Evolutionary conservation across 2,329 filamentous ascomycete species (phyloP).

Genomic region (Nothophoma quercina): DNA sequence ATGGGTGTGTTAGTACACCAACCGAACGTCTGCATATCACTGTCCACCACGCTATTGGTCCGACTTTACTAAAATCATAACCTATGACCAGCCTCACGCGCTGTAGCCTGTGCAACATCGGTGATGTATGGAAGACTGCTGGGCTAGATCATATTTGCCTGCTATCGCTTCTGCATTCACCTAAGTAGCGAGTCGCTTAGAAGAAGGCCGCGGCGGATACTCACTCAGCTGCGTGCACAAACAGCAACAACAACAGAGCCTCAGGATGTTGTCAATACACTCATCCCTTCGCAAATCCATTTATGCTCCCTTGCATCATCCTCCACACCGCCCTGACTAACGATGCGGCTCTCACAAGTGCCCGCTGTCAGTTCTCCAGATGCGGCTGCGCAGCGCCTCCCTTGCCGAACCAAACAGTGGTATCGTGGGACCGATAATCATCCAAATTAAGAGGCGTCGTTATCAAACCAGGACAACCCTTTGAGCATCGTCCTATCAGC

Average conservation of each 20-base stretch:
- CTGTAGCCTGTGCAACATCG: conserved; percentile 2
- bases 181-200: neutral
- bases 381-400: conserved; percentile 20
- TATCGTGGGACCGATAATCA: conserved; percentile 5
- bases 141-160: neutral
- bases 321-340: conserved; percentile 18
- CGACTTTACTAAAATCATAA: neutral
- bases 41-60: neutral
- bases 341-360: conserved; percentile 31
- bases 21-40: conserved; percentile 3
- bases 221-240: neutral
- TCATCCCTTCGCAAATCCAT: conserved; percentile 6
- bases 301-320: conserved; percentile 8
- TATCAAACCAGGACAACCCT: conserved; percentile 18
- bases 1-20: conserved; percentile 9
- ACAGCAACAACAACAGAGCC: neutral
- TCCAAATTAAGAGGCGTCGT: conserved; percentile 31
- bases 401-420: conserved; percentile 12
- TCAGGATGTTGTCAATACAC: neutral
- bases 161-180: neutral
- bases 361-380: conserved; percentile 25
- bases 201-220: neutral
- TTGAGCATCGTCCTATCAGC: conserved; percentile 13
- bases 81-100: conserved; percentile 5
- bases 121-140: neutral